A percentile compares a stretch with the other conserved stretches of the same genome.
Conservation (phyloP, 2,329 filamentous ascomycete genomes). For the Dothistroma septosporum region DNA sequence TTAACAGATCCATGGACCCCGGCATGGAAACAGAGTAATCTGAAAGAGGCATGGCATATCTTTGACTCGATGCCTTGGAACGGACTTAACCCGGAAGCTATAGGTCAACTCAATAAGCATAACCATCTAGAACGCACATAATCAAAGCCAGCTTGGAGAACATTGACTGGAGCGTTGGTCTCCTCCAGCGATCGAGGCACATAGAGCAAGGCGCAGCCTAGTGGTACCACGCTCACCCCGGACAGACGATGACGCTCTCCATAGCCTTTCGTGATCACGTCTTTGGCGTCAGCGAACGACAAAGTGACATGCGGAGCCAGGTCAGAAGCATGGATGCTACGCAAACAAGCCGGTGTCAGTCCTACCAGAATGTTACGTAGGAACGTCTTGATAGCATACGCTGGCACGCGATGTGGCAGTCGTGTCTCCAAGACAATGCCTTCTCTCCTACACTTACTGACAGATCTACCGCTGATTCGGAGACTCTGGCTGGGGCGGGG, state of each 20-base stretch:
- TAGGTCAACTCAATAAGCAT: neutral
- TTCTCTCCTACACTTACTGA: neutral
- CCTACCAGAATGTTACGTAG: no score
- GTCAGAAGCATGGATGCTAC: slow-evolving; percentile 9
- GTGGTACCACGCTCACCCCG: slow-evolving; percentile 9
- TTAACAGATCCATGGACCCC: no score
- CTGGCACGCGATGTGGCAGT: no score
- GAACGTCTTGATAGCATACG: no score
- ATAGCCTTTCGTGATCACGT: slow-evolving; percentile 15
- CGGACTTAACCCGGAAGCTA: neutral
- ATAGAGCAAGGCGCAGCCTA: slow-evolving; percentile 18
- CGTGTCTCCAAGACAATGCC: no score
- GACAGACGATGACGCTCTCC: slow-evolving; percentile 17
- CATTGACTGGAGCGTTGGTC: slow-evolving; percentile 4
- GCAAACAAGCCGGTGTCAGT: no score
- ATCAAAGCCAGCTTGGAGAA: slow-evolving; percentile 14
- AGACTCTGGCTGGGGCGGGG: slow-evolving; percentile 1
- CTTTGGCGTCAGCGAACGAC: slow-evolving; percentile 11
- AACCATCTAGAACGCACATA: slow-evolving; percentile 7
- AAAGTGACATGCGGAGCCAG: slow-evolving; percentile 16
- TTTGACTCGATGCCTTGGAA: no score
- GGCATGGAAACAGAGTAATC: no score
- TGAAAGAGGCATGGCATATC: no score
- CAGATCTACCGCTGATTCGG: slow-evolving; percentile 12
- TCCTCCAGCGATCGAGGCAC: slow-evolving; percentile 12